These are phyloP conservation scores for Trichoderma koningiopsis DNA, from an alignment of 2,329 filamentous ascomycete species.

Conservation along the genomic window DNA sequence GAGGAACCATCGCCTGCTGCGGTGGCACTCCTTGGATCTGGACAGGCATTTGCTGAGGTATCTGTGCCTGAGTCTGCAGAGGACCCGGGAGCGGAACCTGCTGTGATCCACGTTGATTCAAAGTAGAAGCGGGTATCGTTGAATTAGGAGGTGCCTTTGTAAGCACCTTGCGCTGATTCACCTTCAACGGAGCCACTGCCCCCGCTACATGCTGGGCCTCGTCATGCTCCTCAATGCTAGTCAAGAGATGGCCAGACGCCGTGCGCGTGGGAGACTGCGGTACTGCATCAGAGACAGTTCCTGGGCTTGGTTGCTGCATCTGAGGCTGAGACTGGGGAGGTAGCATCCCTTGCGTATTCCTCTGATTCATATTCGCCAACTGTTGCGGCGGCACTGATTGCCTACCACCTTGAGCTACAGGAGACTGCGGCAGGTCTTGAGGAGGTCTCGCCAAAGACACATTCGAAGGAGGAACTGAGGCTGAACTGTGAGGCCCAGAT, in stretches of 20 bases:
- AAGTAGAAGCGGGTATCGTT: constrained; percentile 13
- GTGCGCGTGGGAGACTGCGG: constrained; percentile 9
- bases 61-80: neutral
- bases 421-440: constrained; percentile 15
- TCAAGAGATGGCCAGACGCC: constrained; percentile 23
- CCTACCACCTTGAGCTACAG: neutral
- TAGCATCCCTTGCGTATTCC: neutral
- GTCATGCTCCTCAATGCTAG: constrained; percentile 29
- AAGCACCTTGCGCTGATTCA: constrained; percentile 14
- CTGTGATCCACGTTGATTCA: neutral
- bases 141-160: constrained; percentile 11
- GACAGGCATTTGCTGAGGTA: neutral
- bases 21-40: neutral
- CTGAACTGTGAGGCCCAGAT: constrained; percentile 9
- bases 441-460: neutral
- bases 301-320: neutral
- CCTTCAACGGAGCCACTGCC: neutral
- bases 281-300: neutral
- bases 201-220: constrained; percentile 15
- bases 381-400: constrained; percentile 19
- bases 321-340: neutral
- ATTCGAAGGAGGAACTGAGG: neutral
- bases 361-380: constrained; percentile 2
- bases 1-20: neutral
- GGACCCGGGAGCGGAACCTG: neutral